Base-by-base conservation (phyloP, 306 rosid genomes). In the Cucurbita maxima region DNA sequence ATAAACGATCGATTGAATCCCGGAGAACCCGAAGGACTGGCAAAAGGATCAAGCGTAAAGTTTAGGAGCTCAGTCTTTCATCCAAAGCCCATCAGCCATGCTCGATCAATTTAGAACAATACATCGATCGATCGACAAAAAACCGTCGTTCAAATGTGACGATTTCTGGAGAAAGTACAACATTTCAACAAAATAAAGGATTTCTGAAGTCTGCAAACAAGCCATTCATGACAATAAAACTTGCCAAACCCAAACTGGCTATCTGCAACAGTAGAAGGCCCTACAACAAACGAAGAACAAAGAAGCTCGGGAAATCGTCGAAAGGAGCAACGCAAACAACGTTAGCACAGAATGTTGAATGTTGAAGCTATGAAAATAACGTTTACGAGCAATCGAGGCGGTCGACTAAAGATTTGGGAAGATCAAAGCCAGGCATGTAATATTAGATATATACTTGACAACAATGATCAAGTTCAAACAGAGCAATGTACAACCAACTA, bases 401-500 rank as follows among this genome's bases (percentile, higher is more conserved):
- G 5, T 51, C 15, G 9, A 44, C 15, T 4, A 62, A 68, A 45
- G 41, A 25, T 4, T 44, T 7, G 56, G 55, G 71, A 8, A 37
- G 14, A 44, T 58, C 71, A 73, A 34, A 10, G 7, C 76, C 13
- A 45, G 34, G 34, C 34, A 30, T 30, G 34, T 30, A 30, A 48
- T 70, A 70, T 70, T 34, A 34, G 58, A 70, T 70, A 57, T 38
- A 58, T 72, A 75, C 45, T 78, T 66, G 43, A 34, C 37, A 76
- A 58, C 57, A 81, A 79, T 76, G 47, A 80, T 59, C 76, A 56
- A 14, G 40, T 38, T 48, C 70, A 71, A 74, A 78, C 59, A 72
- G 61, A 84, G 84, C 41, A 81, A 87, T 86, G 67, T 87, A 87
- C 90, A 88, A 75, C 85, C 84, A 76, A 82, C 73, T 61, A 61